Evolutionary conservation across 108 stramenopile species (phyloP).

Genomic region (Chaetoceros tenuissimus): DNA sequence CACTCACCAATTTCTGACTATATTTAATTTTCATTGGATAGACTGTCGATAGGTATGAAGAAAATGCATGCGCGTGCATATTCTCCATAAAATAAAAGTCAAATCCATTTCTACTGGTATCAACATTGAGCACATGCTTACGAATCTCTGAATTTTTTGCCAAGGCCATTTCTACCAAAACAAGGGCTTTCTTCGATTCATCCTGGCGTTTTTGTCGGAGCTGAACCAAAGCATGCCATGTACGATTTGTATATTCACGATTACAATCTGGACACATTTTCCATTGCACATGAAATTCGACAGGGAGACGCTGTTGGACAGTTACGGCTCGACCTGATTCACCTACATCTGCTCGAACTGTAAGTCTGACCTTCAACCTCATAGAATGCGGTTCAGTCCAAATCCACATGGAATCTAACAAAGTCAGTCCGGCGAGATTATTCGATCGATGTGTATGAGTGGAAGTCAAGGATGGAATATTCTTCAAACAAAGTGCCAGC

Average conservation of each 20-base stretch:
- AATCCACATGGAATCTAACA: conserved; percentile 90
- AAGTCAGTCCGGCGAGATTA: conserved; percentile 20
- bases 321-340: conserved; percentile 38
- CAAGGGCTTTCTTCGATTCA: conserved; percentile 45
- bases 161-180: conserved; percentile 71
- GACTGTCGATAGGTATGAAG: conserved; percentile 68
- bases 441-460: conserved; percentile 15
- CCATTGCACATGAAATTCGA: conserved; percentile 86
- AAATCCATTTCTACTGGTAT: conserved; percentile 85
- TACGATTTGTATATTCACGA: conserved; percentile 72
- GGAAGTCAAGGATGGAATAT: conserved; percentile 71
- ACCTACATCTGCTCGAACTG: conserved; percentile 83
- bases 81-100: conserved; percentile 92
- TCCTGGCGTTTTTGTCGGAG: conserved; percentile 66
- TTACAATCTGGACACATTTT: conserved; percentile 92
- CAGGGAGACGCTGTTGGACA: conserved; percentile 86
- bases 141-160: conserved; percentile 57
- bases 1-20: conserved; percentile 83
- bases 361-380: conserved; percentile 85
- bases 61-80: conserved; percentile 80
- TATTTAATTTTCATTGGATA: conserved; percentile 84
- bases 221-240: conserved; percentile 80
- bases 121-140: conserved; percentile 75
- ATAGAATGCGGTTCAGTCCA: conserved; percentile 98
- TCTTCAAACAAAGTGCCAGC: conserved; percentile 87